Base-by-base conservation (phyloP, 2,329 filamentous ascomycete genomes). In the Gnomoniopsis sp. region DNA sequence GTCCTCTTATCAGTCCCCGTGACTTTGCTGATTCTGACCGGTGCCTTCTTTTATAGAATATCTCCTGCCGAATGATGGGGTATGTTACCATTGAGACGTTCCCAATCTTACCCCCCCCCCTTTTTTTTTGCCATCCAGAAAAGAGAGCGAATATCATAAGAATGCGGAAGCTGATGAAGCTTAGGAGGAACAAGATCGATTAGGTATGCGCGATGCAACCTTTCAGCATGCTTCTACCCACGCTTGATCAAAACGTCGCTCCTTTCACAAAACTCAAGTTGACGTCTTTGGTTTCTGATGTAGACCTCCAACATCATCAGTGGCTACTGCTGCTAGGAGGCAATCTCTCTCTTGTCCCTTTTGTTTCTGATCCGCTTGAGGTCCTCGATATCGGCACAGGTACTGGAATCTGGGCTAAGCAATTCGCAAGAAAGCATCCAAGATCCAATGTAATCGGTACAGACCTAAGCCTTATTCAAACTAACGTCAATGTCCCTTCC, bases 391-490 rank as follows among this genome's bases (percentile, higher is more conserved):
- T 54, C 17, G 52, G 52, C 26, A 54, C 52, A 15, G 52, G 52
- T 10, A 54, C 52, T 23, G 51, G 51, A 8, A 53, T 53, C 11
- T 53, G 51, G 51, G 51, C 51, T n/a, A 53, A 43, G 2, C 23
- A 54, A 3, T 54, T 54, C 43, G 52, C 52, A 8, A 21, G 12
- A 11, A 10, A 36, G 62, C 58, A 44, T 51, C 54, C 56, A 48
- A 38, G 38, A 62, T 57, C 55, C 34, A 6, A 26, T 22, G 49
- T 49, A 34, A 33, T 50, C 23, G 34, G 54, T 14, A 67, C 65
- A 57, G 64, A 68, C 64, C 17, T 46, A 51, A 51, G 64, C 62
- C 22, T 58, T 50, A 51, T 54, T 43, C 46, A 68, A 34, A 21
- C 64, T 57, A 62, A 64, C 63, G 49, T 66, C 44, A 47, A 33